These are phyloP conservation scores for Xylaria sp. DNA, from an alignment of 2,329 filamentous ascomycete genomes.

Conservation along the genomic window DNA sequence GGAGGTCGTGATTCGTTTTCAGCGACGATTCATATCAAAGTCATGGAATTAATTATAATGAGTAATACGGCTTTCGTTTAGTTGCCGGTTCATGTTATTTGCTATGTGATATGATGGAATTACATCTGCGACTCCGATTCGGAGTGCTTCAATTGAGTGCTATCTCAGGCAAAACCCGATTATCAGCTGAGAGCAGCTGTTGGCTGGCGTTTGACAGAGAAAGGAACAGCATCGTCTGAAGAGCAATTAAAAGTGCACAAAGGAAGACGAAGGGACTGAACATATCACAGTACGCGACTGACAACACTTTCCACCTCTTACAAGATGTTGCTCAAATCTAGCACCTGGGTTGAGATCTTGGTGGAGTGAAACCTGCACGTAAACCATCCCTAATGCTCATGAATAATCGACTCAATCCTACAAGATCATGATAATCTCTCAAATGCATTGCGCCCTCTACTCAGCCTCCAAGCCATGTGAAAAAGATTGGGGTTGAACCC, in stretches of 20 bases:
- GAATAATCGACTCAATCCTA: neutral
- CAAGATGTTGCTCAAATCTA: neutral
- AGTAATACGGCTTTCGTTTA: neutral
- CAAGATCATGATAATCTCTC: neutral
- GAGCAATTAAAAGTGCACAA: neutral
- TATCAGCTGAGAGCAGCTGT: slow-evolving; percentile 28
- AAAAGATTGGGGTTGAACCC: slow-evolving; percentile 32
- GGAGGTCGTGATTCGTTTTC: neutral
- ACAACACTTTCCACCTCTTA: neutral
- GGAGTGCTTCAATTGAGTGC: neutral
- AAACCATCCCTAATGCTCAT: neutral
- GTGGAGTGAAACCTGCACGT: no score
- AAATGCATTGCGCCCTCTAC: neutral
- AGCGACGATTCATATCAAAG: neutral
- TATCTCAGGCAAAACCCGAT: neutral
- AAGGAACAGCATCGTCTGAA: neutral
- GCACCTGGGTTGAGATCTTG: no score
- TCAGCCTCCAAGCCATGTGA: neutral
- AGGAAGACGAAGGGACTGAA: neutral
- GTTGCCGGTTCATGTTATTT: no score
- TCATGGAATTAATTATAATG: neutral
- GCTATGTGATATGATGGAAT: neutral
- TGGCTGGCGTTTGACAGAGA: neutral
- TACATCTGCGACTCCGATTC: neutral
- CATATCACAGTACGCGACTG: no score